phyloP scores from a whole-genome alignment of 164 flowering plant species.

The Magnolia changhungtana region DNA sequence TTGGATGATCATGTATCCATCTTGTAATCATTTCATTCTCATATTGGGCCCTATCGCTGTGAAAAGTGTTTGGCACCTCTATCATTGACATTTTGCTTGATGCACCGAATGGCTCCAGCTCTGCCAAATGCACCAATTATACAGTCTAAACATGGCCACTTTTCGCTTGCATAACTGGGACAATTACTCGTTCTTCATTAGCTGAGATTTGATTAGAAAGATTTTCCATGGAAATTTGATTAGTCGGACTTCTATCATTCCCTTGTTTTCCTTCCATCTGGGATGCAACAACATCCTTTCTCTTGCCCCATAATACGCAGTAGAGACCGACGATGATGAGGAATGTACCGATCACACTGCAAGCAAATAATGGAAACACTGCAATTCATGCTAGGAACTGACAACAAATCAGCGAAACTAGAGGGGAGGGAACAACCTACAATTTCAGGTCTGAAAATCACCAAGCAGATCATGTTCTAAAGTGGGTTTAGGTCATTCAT shows the following conservation, averaged over 20 bases:
- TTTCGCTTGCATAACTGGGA: not conserved
- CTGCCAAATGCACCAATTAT: not conserved
- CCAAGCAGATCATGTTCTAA: not conserved
- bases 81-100: no score
- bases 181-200: not conserved
- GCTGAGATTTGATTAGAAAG: not conserved
- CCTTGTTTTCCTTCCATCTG: not conserved
- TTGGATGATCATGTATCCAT: no score
- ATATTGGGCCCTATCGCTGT: no score
- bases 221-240: not conserved
- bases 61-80: no score
- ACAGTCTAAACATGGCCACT: not conserved
- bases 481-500: not conserved
- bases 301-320: conserved; percentile 46
- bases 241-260: not conserved
- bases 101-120: not conserved
- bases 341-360: conserved; percentile 40
- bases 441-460: no score
- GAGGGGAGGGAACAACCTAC: not conserved
- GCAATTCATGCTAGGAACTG: not conserved
- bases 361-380: not conserved
- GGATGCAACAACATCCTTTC: conserved; percentile 9
- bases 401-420: not conserved
- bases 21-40: no score
- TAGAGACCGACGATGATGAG: conserved; percentile 40